phyloP scores from a whole-genome alignment of 2,329 filamentous ascomycete genomes.

The Penicillium capsulatum region DNA sequence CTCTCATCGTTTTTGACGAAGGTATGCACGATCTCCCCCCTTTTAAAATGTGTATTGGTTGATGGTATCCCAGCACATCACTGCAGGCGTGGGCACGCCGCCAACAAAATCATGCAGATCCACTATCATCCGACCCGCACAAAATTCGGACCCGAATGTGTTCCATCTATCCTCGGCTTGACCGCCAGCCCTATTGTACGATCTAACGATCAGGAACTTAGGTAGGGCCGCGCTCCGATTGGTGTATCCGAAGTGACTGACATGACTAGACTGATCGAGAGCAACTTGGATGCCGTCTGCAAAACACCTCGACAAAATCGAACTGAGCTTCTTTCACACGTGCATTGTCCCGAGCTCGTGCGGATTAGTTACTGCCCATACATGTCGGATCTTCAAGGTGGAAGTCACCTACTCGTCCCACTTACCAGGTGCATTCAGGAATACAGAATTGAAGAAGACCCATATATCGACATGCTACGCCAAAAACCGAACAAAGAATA shows the following conservation, averaged over 20 bases:
- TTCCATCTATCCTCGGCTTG: conserved; percentile 69
- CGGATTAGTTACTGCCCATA: conserved; percentile 21
- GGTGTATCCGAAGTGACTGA: too few relatives aligned
- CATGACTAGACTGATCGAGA: conserved; percentile 54
- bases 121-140: conserved; percentile 58
- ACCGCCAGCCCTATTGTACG: conserved; percentile 73
- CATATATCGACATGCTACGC: conserved; percentile 51
- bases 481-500: conserved; percentile 35
- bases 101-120: conserved; percentile 66
- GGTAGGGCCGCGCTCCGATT: conserved; percentile 40
- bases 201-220: conserved; percentile 53
- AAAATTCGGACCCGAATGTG: conserved; percentile 27
- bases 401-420: conserved; percentile 37
- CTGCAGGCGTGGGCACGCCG: conserved; percentile 60
- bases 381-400: not conserved
- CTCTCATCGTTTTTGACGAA: conserved; percentile 79
- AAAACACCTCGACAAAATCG: conserved; percentile 65
- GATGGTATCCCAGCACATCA: conserved; percentile 76
- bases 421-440: conserved; percentile 41
- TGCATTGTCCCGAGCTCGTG: conserved; percentile 57
- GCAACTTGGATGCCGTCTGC: conserved; percentile 65
- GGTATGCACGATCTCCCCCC: conserved; percentile 47
- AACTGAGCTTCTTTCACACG: conserved; percentile 63
- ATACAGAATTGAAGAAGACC: conserved; percentile 60
- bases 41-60: too few relatives aligned